A percentile compares a stretch with the other conserved stretches of the same genome.
Evolutionary conservation across 1,284 basidiomycete species (phyloP).

Genomic region (Omphalotus olearius): DNA sequence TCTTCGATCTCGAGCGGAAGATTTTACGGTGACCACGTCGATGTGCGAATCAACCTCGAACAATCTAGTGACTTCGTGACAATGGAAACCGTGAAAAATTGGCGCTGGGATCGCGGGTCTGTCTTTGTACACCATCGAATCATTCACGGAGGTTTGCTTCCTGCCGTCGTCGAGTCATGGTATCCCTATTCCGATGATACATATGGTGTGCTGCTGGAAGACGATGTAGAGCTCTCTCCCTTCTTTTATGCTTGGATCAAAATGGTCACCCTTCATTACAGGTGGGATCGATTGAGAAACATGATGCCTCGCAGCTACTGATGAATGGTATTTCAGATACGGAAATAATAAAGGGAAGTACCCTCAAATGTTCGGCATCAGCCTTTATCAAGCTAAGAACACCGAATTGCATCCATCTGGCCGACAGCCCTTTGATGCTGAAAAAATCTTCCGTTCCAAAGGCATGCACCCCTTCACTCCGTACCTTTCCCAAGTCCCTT

Average conservation of each 20-base stretch:
- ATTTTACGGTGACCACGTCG: slow-evolving; percentile 65
- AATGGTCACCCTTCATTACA: slow-evolving; percentile 67
- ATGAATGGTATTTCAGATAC: slow-evolving; percentile 40
- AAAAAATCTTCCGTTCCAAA: slow-evolving; percentile 44
- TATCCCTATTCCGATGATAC: slow-evolving; percentile 70
- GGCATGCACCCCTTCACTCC: slow-evolving; percentile 51
- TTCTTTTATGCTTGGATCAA: slow-evolving; percentile 83
- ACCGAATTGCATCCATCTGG: slow-evolving; percentile 69
- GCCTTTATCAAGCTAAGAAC: slow-evolving; percentile 80
- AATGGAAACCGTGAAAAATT: slow-evolving; percentile 41
- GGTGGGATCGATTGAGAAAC: slow-evolving; percentile 35
- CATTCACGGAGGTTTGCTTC: slow-evolving; percentile 70
- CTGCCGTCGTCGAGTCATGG: slow-evolving; percentile 84
- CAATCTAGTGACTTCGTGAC: slow-evolving; percentile 67
- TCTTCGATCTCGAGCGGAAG: slow-evolving; percentile 52
- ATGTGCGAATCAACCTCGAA: slow-evolving; percentile 69
- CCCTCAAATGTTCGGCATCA: slow-evolving; percentile 67
- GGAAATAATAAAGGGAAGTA: slow-evolving; percentile 32
- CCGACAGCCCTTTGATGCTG: slow-evolving; percentile 64
- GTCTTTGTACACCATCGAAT: slow-evolving; percentile 65
- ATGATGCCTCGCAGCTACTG: neutral
- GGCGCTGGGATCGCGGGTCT: slow-evolving; percentile 57
- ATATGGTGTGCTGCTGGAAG: slow-evolving; percentile 77
- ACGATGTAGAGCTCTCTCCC: slow-evolving; percentile 80
- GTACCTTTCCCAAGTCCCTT: slow-evolving; percentile 80